phyloP scores from a whole-genome alignment of 306 rosid genomes.

The Castanea crenata region DNA sequence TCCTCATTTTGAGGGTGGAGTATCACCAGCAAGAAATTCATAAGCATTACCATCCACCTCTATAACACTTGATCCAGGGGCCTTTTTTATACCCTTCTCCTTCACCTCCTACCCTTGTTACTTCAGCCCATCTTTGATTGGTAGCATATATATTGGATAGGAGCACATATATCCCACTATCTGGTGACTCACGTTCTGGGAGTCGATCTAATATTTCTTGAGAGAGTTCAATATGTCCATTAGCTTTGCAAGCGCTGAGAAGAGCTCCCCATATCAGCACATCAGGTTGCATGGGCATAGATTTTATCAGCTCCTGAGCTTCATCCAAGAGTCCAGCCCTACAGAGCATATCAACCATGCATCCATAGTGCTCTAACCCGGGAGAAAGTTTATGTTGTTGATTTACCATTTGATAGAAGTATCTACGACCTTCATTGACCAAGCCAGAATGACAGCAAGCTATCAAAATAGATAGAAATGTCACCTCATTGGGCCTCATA shows the following conservation, averaged over 20 bases:
- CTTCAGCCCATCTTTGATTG: constrained; percentile 68
- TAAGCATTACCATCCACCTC: constrained; percentile 61
- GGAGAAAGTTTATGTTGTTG: constrained; percentile 47
- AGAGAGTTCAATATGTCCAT: constrained; percentile 52
- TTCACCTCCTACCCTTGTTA: constrained; percentile 68
- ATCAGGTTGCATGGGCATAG: constrained; percentile 86
- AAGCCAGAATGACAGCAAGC: constrained; percentile 84
- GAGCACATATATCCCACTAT: constrained; percentile 76
- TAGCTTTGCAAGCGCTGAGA: constrained; percentile 53
- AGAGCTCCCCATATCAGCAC: constrained; percentile 70
- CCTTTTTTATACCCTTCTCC: constrained; percentile 64
- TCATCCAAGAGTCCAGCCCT: constrained; percentile 65
- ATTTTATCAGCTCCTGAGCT: constrained; percentile 60
- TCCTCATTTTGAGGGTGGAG: constrained; percentile 56
- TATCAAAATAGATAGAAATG: constrained; percentile 68
- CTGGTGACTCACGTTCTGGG: constrained; percentile 44
- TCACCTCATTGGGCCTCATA: constrained; percentile 63
- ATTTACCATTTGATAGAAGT: constrained; percentile 49
- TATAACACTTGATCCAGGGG: constrained; percentile 67
- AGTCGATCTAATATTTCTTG: constrained; percentile 46
- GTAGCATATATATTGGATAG: constrained; percentile 72
- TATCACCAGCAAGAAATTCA: constrained; percentile 63
- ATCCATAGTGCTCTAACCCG: constrained; percentile 71
- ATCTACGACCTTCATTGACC: constrained; percentile 60
- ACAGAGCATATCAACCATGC: constrained; percentile 79